Conservation (phyloP, 768 basidiomycete species). For the Kwoniella sp. region DNA sequence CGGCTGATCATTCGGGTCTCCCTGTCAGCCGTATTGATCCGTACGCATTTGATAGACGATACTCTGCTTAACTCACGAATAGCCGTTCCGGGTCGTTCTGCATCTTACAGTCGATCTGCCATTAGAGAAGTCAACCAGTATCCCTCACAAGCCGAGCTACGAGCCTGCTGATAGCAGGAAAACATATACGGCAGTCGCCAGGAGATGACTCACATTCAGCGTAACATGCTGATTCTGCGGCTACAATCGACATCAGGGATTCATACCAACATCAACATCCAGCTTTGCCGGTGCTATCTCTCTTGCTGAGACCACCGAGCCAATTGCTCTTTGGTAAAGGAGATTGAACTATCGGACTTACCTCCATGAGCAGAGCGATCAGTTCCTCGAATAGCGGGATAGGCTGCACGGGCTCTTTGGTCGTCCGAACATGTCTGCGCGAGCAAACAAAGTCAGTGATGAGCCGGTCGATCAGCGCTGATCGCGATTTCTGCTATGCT, state of each 20-base stretch:
- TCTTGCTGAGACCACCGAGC: too few relatives aligned
- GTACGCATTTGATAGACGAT: too few relatives aligned
- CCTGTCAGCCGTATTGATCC: too few relatives aligned
- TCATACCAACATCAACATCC: too few relatives aligned
- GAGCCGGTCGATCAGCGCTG: too few relatives aligned
- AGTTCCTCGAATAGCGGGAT: constrained; percentile 55
- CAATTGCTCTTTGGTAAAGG: too few relatives aligned
- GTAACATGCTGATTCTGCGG: constrained; percentile 54
- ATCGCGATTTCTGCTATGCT: too few relatives aligned
- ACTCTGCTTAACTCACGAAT: constrained; percentile 52
- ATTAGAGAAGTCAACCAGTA: constrained; percentile 1
- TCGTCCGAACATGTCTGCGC: constrained; percentile 54
- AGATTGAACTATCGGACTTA: too few relatives aligned
- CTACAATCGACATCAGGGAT: constrained; percentile 17
- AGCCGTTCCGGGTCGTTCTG: constrained; percentile 52
- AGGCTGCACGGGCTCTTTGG: constrained; percentile 54
- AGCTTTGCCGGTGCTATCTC: too few relatives aligned
- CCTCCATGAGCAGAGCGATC: constrained; percentile 54
- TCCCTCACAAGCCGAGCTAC: too few relatives aligned
- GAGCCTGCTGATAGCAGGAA: too few relatives aligned
- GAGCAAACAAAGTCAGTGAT: neutral
- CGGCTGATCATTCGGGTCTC: constrained; percentile 41
- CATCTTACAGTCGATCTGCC: constrained; percentile 57
- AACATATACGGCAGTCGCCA: too few relatives aligned
- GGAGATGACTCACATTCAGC: constrained; percentile 49